Evolutionary conservation across 1,284 basidiomycete species (phyloP), one percentile per base, ranked within the genome.

Genomic region (Sporisorium reilianum): DNA sequence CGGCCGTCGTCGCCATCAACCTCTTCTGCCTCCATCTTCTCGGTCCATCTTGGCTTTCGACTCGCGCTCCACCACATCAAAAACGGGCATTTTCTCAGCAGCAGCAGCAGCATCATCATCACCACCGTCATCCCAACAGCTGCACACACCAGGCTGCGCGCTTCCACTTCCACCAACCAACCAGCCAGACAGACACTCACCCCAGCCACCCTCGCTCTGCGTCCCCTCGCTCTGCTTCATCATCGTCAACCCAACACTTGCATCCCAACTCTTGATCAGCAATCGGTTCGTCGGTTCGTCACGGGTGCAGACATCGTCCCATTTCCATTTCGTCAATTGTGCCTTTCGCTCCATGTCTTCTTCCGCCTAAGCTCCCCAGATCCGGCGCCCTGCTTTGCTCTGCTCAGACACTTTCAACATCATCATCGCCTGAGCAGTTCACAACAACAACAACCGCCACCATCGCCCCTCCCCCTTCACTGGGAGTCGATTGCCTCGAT

Each of bases 121-220:
- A 30, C 20, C 46, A 48, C 20, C 18, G 30, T 10, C 46, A 48
- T 48, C 46, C n/a, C 46, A 48, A 48, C 16, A 48, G 46, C 28
- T 46, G 25, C 45, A 26, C 8, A 46, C 18, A 46, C 26, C 44
- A 26, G 23, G 2, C 18, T 16, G 44, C 44, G 23, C 25, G 12
- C 44, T 28, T 8, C 18, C 44, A 5, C 45, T 20, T 20, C 28
- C 14, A 30, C 46, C n/a, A n/a, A 20, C 3, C n/a, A 30, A 3
- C 28, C 46, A 20, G 8, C 26, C 18, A 8, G 26, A 20, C 26
- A n/a, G n/a, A n/a, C n/a, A n/a, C n/a, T n/a, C n/a, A n/a, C n/a
- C n/a, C n/a, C n/a, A n/a, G n/a, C n/a, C n/a, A n/a, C n/a, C 26
- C 26, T 25, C 25, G 25, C 16, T 16, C 18, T 18, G 18, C 26